Base-by-base conservation (phyloP, 495 filamentous ascomycete species). In the Aspergillus nanangensis region DNA sequence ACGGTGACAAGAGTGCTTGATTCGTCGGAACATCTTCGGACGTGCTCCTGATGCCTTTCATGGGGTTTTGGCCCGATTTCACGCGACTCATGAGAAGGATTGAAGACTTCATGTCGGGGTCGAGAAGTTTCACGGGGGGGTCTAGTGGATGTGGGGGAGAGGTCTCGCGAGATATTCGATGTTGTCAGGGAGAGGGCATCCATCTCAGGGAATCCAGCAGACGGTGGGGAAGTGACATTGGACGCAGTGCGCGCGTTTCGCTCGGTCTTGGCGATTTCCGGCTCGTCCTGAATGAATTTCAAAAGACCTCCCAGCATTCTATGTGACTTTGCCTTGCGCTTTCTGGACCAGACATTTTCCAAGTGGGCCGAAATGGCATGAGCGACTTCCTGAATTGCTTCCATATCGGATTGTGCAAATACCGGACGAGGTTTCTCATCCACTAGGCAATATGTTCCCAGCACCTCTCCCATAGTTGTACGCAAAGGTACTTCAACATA, bases 401-500 rank as follows among this genome's bases (percentile, higher is more conserved):
- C 24, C 17, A 65, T 24, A 10, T 68, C 61, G 1, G 29, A 15
- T 9, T 51, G 46, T 5, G 37, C 41, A 20, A 65, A 54, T 8
- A 63, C 53, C 1, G 47, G 31, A 2, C 72, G 67, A 15, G 76
- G 70, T 17, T 61, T 55, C 21, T 72, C 62, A 54, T 84, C 79
- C 1, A 81, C 59, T 14, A 84, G 65, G 40, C 78, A 81, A 47
- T 81, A 75, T 8, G 76, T 80, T 13, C 83, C 83, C 37, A 87
- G 79, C 2, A 74, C 67, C 25, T 80, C 71, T 4, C 81, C 82
- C 10, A 63, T 63, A 8, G 67, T 71, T 2, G 72, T 79, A 20
- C 73, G 59, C 10, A 87, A 66, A 0, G 83, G 81, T 3, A 80
- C 76, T n/a, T 78, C 82, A 7, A 75, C 79, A 45, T 86, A 87